Base-by-base conservation (phyloP, 176 grass and related monocot genomes). In the Leersia perrieri region DNA sequence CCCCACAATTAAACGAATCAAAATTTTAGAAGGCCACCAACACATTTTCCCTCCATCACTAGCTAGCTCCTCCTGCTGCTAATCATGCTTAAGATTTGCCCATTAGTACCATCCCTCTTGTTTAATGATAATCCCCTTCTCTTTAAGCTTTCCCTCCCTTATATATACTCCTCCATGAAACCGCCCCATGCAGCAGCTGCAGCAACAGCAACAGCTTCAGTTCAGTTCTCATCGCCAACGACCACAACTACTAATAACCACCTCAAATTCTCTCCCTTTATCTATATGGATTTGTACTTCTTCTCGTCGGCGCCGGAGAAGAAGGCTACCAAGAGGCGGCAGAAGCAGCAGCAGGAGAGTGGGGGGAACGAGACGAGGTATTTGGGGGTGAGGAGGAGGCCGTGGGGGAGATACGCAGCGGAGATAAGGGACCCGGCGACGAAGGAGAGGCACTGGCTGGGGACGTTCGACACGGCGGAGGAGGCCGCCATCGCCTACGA, bases 401-500 rank as follows among this genome's bases (percentile, higher is more conserved):
- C 93, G 39, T 95, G 92, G 92, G 89, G 89, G 33, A 73, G 92
- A 57, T 95, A 95, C 80, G 93, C 93, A 69, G 93, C 93, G 55
- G 93, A 95, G 89, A 95, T 95, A 80, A 88, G 93, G 9, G 89
- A 95, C 84, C 84, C 93, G 36, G 84, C 85, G 60, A 95, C 89
- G 39, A 95, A 95, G 75, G 93, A 95, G 81, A 87, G 93, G 33
- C 93, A 95, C 78, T 95, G 93, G 93, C 89, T 95, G 0, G 93
- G 93, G 34, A 95, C 93, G 7, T 95, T 92, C 68, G 93, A 95
- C 85, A 95, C 93, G 13, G 93, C 93, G 11, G 93, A 95, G 77
- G 94, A 97, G 86, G 94, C 94, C 3, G 90, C 94, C 39, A 82
- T 93, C 38, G 94, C 94, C 38, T 97, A 97, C 78, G 90, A 97